Conservation (phyloP, 352 stramenopile species). For the Pythium dissimile region DNA sequence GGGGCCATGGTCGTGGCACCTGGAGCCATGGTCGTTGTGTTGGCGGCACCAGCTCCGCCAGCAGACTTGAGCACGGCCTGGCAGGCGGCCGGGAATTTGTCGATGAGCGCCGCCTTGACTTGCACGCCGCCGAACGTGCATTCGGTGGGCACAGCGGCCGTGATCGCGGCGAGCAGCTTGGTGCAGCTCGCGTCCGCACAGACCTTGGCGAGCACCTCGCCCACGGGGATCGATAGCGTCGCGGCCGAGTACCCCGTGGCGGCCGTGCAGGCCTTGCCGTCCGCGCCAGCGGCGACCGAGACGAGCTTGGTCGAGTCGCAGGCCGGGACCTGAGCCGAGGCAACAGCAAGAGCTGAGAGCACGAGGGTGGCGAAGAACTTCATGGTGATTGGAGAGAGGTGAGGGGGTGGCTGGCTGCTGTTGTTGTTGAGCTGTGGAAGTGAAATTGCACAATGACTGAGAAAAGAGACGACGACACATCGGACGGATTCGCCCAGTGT, state of each 20-base stretch:
- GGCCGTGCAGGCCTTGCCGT: slow-evolving; percentile 5
- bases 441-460: slow-evolving; percentile 20
- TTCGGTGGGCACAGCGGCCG: slow-evolving; percentile 6
- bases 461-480: neutral
- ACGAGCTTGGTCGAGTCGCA: slow-evolving; percentile 7
- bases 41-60: neutral
- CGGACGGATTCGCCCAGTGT: too few relatives aligned
- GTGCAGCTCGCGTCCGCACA: slow-evolving; percentile 24
- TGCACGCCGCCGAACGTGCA: slow-evolving; percentile 6
- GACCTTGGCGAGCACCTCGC: slow-evolving; percentile 17
- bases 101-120: slow-evolving; percentile 12
- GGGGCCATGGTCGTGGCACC: neutral
- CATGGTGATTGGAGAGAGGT: slow-evolving; percentile 1
- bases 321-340: slow-evolving; percentile 9
- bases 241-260: slow-evolving; percentile 8
- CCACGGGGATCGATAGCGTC: slow-evolving; percentile 9
- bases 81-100: slow-evolving; percentile 17
- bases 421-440: slow-evolving; percentile 2
- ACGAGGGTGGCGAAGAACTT: slow-evolving; percentile 13
- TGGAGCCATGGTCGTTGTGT: neutral
- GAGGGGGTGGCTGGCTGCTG: neutral
- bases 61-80: neutral
- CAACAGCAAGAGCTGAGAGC: slow-evolving; percentile 3
- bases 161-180: slow-evolving; percentile 18
- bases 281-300: neutral